Evolutionary conservation across 2,329 filamentous ascomycete genomes (phyloP).

Genomic region (Fusarium poae): DNA sequence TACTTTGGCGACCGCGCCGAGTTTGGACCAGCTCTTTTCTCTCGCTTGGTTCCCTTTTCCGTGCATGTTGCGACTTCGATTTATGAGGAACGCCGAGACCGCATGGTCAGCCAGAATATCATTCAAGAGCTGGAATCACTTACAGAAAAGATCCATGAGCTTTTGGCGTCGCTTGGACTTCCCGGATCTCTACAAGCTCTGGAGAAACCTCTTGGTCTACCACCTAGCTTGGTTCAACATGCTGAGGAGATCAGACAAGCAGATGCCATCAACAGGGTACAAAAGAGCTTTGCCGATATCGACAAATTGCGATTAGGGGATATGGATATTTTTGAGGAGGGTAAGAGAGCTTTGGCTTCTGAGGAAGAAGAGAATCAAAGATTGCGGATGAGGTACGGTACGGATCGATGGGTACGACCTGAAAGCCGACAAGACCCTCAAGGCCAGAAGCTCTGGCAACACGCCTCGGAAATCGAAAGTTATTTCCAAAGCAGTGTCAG

Average conservation of each 20-base stretch:
- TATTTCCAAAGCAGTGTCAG: constrained; percentile 78
- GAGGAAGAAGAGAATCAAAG: constrained; percentile 88
- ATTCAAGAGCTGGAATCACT: constrained; percentile 86
- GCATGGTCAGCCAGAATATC: constrained; percentile 89
- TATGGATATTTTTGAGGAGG: constrained; percentile 83
- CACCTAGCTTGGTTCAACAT: constrained; percentile 86
- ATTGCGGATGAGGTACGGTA: constrained; percentile 83
- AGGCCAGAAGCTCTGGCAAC: constrained; percentile 77
- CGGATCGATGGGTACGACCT: constrained; percentile 83
- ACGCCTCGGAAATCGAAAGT: constrained; percentile 83
- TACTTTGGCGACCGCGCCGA: constrained; percentile 84
- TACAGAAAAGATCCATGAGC: constrained; percentile 82
- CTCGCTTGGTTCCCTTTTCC: constrained; percentile 92
- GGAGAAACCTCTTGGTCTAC: constrained; percentile 92
- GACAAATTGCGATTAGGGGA: constrained; percentile 89
- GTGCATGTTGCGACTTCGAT: constrained; percentile 96
- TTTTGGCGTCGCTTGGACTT: constrained; percentile 85
- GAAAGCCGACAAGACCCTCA: constrained; percentile 76
- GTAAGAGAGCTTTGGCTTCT: constrained; percentile 78
- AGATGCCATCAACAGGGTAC: constrained; percentile 82
- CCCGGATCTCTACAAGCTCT: constrained; percentile 94
- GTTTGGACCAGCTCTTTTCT: constrained; percentile 87
- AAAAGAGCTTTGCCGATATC: constrained; percentile 86
- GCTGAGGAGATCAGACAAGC: constrained; percentile 95
- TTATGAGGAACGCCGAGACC: constrained; percentile 90